These are phyloP conservation scores for Penicillium sp. DNA, from an alignment of 2,329 filamentous ascomycete genomes.

Conservation along the genomic window DNA sequence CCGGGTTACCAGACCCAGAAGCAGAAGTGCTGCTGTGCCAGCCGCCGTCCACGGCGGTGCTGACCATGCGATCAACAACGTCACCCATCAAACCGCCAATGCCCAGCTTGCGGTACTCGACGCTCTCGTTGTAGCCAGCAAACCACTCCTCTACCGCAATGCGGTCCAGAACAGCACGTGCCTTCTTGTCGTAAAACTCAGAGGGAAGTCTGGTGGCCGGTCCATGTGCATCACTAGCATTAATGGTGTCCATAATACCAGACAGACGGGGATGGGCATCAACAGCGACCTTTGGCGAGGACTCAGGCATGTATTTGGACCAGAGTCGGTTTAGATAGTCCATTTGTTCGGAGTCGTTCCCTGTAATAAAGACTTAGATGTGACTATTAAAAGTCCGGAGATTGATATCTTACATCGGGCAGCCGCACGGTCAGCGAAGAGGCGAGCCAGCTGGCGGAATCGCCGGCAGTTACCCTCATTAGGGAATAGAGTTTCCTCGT, in stretches of 20 bases:
- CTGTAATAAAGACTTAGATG: constrained; percentile 22
- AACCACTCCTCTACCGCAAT: constrained; percentile 93
- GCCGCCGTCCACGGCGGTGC: constrained; percentile 61
- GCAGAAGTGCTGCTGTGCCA: constrained; percentile 53
- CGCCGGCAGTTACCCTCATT: constrained; percentile 74
- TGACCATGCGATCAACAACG: constrained; percentile 70
- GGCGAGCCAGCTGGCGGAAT: constrained; percentile 67
- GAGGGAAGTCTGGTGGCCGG: constrained; percentile 73
- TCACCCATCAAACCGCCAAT: constrained; percentile 86
- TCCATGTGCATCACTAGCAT: constrained; percentile 82
- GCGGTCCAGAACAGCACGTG: constrained; percentile 66
- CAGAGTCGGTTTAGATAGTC: constrained; percentile 74
- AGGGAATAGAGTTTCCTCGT: constrained; percentile 77
- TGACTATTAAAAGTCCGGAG: neutral
- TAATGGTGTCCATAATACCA: constrained; percentile 93
- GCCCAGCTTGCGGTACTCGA: constrained; percentile 84
- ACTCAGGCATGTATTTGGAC: constrained; percentile 81
- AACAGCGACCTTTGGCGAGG: constrained; percentile 69
- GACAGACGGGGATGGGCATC: constrained; percentile 81
- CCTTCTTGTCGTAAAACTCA: constrained; percentile 82
- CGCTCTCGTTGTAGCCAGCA: constrained; percentile 76
- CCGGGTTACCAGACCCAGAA: constrained; percentile 47
- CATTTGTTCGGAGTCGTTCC: constrained; percentile 78
- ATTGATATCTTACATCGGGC: constrained; percentile 55
- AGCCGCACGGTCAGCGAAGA: constrained; percentile 71